A percentile compares a stretch with the other conserved stretches of the same genome.
phyloP scores from a whole-genome alignment of 2,329 filamentous ascomycete genomes.

The Aspergillus niger region DNA sequence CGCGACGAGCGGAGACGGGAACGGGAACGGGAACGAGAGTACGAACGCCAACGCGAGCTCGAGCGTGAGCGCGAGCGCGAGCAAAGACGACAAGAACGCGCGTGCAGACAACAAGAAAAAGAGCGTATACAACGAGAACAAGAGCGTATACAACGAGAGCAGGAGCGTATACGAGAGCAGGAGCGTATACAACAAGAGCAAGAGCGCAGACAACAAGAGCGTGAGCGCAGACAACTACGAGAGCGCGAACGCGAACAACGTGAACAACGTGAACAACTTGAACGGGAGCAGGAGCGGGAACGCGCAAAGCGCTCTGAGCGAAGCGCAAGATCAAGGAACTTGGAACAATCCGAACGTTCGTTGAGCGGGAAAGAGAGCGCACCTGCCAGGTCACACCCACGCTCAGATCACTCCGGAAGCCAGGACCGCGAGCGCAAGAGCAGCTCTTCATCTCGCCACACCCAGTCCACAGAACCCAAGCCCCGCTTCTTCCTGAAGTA shows the following conservation, averaged over 20 bases:
- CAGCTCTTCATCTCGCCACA: slow-evolving; percentile 33
- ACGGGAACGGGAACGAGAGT: background rate
- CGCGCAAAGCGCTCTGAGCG: slow-evolving; percentile 14
- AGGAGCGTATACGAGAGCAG: background rate
- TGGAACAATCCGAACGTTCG: slow-evolving; percentile 1
- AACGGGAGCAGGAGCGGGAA: slow-evolving; percentile 2
- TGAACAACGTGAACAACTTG: background rate
- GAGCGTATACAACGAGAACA: background rate
- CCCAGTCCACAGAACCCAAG: slow-evolving; percentile 22
- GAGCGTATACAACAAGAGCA: background rate
- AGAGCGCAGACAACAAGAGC: slow-evolving; percentile 5
- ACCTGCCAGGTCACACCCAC: slow-evolving; percentile 15
- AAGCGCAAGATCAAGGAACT: background rate
- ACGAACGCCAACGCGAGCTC: background rate
- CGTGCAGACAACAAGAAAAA: background rate
- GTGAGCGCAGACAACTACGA: background rate
- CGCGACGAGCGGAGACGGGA: background rate
- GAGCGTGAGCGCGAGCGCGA: background rate
- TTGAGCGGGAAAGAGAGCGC: slow-evolving; percentile 10
- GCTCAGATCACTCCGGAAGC: slow-evolving; percentile 31
- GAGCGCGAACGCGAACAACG: background rate
- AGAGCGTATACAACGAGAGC: background rate
- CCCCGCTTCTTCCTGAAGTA: slow-evolving; percentile 38
- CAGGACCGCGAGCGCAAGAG: slow-evolving; percentile 25
- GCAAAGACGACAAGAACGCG: background rate